Base-by-base conservation (phyloP, 805 yeast species). In the Barnettozyma sp. region DNA sequence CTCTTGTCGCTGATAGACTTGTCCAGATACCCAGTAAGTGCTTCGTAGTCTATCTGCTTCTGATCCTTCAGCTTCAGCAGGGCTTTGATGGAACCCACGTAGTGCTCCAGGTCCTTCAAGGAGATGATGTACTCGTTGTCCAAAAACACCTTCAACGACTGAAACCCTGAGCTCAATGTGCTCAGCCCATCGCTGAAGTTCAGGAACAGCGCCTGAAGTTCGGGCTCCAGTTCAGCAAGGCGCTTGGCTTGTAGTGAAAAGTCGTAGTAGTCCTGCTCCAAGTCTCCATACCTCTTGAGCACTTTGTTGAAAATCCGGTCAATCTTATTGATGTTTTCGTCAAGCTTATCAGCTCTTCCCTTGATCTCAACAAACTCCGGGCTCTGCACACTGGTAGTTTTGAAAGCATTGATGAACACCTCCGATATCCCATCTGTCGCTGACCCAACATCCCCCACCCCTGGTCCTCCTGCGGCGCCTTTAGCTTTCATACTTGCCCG, bases 381-480 rank as follows among this genome's bases (percentile, higher is more conserved):
- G 42, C 73, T 76, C 49, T 78, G 84, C 34, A 66, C 60, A 32
- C 71, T 65, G 5, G 81, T 78, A 33, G 84, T 79, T 38, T 90
- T 81, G 52, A 90, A 85, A n/a, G 94, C 94, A 54, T 90, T 90
- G 81, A 90, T 82, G 28, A 92, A 77, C 3, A 83, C 80, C 53
- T 90, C 98, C 0, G 95, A 78, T n/a, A 90, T 70, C 11, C 84
- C 77, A 34, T 92, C 98, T 3, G 54, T 49, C 6, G 51, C 46
- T 11, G 48, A 33, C 14, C 34, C 35, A 6, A 39, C 38, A 17
- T 35, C 42, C 8, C 53, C 52, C 5, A 39, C 37, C 11, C n/a
- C n/a, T n/a, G n/a, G n/a, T n/a, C n/a, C n/a, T n/a, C n/a, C n/a
- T n/a, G n/a, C n/a, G n/a, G 40, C 16, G 1, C 37, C 37, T 15